phyloP scores from a whole-genome alignment of 1,284 basidiomycete species.

The Thecaphora frezii region DNA sequence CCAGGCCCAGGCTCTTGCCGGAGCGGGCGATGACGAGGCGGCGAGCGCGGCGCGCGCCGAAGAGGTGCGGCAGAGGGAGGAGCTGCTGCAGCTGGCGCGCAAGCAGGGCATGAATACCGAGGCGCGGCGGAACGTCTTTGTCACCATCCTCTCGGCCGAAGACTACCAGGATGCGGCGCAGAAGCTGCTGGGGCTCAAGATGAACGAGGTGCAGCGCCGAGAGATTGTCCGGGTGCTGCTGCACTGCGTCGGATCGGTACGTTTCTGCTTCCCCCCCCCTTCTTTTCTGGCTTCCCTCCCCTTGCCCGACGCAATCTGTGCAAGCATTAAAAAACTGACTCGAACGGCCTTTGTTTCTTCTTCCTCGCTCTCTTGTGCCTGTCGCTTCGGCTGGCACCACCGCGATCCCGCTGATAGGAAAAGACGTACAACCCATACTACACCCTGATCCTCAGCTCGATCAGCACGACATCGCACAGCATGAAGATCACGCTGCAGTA shows the following conservation, averaged over 20 bases:
- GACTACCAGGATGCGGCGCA: conserved; percentile 94
- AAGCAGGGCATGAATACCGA: conserved; percentile 99
- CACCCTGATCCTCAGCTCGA: conserved; percentile 69
- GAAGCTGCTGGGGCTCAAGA: conserved; percentile 74
- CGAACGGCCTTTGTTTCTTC: too few species aligned
- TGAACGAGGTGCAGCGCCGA: conserved; percentile 87
- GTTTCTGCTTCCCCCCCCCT: conserved; percentile 1
- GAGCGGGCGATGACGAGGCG: conserved; percentile 67
- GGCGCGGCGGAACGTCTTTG: conserved; percentile 84
- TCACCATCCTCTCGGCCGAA: conserved; percentile 77
- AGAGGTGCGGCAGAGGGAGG: conserved; percentile 32
- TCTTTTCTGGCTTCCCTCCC: too few species aligned
- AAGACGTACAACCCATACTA: conserved; percentile 94
- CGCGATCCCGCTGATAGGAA: conserved; percentile 69
- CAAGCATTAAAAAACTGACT: too few species aligned
- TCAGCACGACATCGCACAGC: conserved; percentile 62
- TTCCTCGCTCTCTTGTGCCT: too few species aligned
- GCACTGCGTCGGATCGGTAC: conserved; percentile 76
- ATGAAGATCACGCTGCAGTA: conserved; percentile 93
- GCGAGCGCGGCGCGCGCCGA: conserved; percentile 75
- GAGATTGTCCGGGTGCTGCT: conserved; percentile 89
- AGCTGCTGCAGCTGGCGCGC: conserved; percentile 75
- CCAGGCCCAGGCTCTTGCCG: conserved; percentile 30
- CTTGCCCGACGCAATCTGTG: too few species aligned
- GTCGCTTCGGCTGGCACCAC: too few species aligned